Evolutionary conservation across 2,329 filamentous ascomycete genomes (phyloP).

Genomic region (Colletotrichum ledebouriae): DNA sequence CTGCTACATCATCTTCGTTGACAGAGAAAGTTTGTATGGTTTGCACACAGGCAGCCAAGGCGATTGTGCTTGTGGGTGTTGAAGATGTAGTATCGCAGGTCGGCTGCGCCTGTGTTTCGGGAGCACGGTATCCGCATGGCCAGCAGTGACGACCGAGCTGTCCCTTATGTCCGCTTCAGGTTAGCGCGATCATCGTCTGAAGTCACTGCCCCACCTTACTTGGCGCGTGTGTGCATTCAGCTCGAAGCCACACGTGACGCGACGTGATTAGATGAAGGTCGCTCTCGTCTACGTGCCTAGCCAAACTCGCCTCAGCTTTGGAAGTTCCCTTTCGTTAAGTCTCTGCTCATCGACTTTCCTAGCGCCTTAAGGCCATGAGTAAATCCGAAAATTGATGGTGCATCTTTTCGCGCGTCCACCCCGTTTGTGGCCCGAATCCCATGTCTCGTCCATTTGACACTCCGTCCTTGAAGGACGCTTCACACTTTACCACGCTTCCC

Average conservation of each 20-base stretch:
- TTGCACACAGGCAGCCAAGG: not conserved
- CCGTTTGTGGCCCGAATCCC: too few relatives aligned
- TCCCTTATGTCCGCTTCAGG: slow-evolving; percentile 19
- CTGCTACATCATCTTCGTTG: slow-evolving; percentile 28
- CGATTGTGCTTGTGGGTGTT: not conserved
- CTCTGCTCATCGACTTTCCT: too few relatives aligned
- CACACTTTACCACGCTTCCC: slow-evolving; percentile 14
- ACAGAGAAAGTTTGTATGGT: not conserved
- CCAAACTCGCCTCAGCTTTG: too few relatives aligned
- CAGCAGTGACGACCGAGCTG: slow-evolving; percentile 30
- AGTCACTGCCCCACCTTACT: slow-evolving; percentile 18
- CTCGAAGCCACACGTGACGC: not conserved
- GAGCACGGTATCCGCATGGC: slow-evolving; percentile 33
- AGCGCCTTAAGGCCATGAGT: too few relatives aligned
- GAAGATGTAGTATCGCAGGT: not conserved
- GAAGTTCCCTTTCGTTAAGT: too few relatives aligned
- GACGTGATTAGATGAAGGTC: not conserved
- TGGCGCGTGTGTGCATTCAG: slow-evolving; percentile 27
- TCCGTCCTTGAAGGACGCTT: too few relatives aligned
- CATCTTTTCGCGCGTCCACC: too few relatives aligned
- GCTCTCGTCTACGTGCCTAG: not conserved
- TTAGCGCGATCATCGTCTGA: slow-evolving; percentile 12
- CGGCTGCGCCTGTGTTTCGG: slow-evolving; percentile 30
- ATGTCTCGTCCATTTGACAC: too few relatives aligned
- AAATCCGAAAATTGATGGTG: too few relatives aligned